These are phyloP conservation scores for Bryoerythrophyllum caledonicum DNA, from an alignment of 225 moss, liverwort and hornwort species.

Conservation along the genomic window DNA sequence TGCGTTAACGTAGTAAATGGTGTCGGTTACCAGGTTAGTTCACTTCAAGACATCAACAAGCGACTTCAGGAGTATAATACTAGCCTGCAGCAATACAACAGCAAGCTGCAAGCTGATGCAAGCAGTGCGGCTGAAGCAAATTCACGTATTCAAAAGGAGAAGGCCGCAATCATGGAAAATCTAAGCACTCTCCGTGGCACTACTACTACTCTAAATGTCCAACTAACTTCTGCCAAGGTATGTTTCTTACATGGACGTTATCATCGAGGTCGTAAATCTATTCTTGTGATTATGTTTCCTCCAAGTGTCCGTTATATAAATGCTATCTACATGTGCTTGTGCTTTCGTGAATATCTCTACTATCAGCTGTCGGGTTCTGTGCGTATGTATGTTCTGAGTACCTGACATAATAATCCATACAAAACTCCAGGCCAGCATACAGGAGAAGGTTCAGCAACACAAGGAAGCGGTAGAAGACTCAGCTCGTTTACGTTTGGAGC, in stretches of 20 bases:
- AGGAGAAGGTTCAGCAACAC: conserved; percentile 66
- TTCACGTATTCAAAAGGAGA: conserved; percentile 84
- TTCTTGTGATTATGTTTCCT: background rate
- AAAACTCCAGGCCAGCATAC: conserved; percentile 54
- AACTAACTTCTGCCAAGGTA: conserved; percentile 77
- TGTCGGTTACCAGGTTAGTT: conserved; percentile 41
- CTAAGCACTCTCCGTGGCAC: conserved; percentile 92
- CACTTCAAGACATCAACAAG: conserved; percentile 95
- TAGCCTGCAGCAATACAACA: conserved; percentile 94
- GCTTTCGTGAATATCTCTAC: too few species aligned
- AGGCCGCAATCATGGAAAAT: conserved; percentile 95
- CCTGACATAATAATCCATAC: background rate
- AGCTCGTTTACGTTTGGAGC: conserved; percentile 69
- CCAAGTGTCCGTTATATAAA: background rate
- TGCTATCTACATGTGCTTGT: background rate
- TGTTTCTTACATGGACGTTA: background rate
- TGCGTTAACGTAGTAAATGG: background rate
- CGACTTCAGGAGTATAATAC: conserved; percentile 95
- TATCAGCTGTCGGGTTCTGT: background rate
- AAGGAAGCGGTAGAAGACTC: conserved; percentile 73
- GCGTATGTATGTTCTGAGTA: background rate
- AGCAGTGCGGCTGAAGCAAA: conserved; percentile 80
- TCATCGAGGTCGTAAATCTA: background rate
- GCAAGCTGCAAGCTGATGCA: conserved; percentile 89
- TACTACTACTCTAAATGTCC: conserved; percentile 73